A percentile compares a stretch with the other conserved stretches of the same genome.
phyloP scores from a whole-genome alignment of 1,284 basidiomycete species.

The Melampsora larici-populina region DNA sequence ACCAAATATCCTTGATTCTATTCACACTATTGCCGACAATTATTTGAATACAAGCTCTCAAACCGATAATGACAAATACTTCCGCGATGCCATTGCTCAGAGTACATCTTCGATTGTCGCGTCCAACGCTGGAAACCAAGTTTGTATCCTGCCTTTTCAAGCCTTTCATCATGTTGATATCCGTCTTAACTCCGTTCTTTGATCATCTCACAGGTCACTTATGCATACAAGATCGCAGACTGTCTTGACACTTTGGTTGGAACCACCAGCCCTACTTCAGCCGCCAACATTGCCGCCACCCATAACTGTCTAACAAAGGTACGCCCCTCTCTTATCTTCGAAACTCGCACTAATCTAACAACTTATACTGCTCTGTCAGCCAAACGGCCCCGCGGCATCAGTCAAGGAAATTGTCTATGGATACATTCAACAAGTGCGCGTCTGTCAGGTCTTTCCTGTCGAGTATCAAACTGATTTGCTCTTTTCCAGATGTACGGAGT shows the following conservation, averaged over 20 bases:
- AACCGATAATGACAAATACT: conserved; percentile 16
- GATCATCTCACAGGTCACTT: conserved; percentile 18
- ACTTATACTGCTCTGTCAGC: neutral
- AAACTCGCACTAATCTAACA: neutral
- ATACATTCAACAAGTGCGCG: conserved; percentile 40
- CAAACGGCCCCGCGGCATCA: conserved; percentile 32
- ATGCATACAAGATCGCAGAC: conserved; percentile 28
- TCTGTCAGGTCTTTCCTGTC: neutral
- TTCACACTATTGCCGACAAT: conserved; percentile 38
- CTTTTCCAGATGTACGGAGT: conserved; percentile 32
- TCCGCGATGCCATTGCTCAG: conserved; percentile 16
- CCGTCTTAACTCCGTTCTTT: neutral
- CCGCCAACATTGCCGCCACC: conserved; percentile 25
- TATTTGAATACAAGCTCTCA: conserved; percentile 16
- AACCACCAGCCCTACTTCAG: conserved; percentile 25
- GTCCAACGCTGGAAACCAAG: conserved; percentile 40
- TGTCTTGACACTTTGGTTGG: conserved; percentile 37
- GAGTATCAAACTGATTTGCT: neutral
- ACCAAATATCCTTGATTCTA: conserved; percentile 35
- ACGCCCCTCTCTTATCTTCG: neutral
- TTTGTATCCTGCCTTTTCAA: neutral
- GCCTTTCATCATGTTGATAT: neutral
- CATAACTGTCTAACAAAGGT: conserved; percentile 22
- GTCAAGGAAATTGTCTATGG: conserved; percentile 40
- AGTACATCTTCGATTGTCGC: conserved; percentile 35